Percentiles rank a stretch among this genome's conserved stretches.
Conservation (phyloP, 805 yeast species). For the Wickerhamomyces strasburgensis region DNA sequence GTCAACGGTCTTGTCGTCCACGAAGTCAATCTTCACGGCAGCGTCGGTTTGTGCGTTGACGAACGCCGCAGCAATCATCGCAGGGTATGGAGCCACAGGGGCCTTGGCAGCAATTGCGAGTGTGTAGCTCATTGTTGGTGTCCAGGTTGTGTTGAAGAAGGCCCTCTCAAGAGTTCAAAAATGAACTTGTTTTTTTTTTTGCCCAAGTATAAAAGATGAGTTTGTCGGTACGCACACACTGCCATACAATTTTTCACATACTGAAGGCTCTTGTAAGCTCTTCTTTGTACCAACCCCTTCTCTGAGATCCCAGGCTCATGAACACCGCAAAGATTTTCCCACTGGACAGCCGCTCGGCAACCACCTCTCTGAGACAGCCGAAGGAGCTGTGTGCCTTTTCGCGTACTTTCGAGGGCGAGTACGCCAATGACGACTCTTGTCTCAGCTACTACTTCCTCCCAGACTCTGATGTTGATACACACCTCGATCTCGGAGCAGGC, state of each 20-base stretch:
- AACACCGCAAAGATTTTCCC: conserved; percentile 13
- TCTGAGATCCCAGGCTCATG: conserved; percentile 4
- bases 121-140: conserved; percentile 29
- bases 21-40: conserved; percentile 55
- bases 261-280: too few species aligned
- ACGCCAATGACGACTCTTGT: conserved; percentile 46
- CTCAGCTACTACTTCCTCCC: conserved; percentile 79
- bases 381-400: conserved; percentile 71
- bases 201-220: too few species aligned
- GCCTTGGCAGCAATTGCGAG: conserved; percentile 83
- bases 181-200: too few species aligned
- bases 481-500: conserved; percentile 63
- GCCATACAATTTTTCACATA: too few species aligned
- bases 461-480: conserved; percentile 58
- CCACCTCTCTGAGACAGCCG: conserved; percentile 79
- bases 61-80: conserved; percentile 71
- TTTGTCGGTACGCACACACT: too few species aligned
- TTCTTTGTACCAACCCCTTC: too few species aligned
- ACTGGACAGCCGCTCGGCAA: conserved; percentile 40
- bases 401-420: conserved; percentile 51
- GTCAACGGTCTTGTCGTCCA: conserved; percentile 67
- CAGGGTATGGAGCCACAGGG: conserved; percentile 72
- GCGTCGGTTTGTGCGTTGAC: conserved; percentile 50
- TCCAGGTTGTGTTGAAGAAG: background rate
- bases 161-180: too few species aligned